phyloP scores from a whole-genome alignment of 2,329 filamentous ascomycete species.

The Ambrosiella xylebori region DNA sequence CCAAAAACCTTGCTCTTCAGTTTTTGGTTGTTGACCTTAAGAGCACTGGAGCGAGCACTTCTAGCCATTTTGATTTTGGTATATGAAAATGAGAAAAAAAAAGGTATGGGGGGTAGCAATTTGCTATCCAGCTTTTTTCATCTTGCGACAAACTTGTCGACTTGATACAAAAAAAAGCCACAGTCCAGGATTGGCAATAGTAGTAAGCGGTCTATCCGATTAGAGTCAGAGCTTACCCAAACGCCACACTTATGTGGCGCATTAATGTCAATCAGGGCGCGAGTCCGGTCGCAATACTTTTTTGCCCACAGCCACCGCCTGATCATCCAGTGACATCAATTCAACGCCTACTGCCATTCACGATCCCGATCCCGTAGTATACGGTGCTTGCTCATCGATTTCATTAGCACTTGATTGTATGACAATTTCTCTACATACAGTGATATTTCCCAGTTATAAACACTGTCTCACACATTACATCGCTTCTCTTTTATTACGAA shows the following conservation, averaged over 20 bases:
- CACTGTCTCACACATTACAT: too few relatives aligned
- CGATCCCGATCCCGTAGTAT: not conserved
- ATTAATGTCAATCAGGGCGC: not conserved
- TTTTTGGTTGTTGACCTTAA: slow-evolving; percentile 67
- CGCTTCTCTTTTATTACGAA: too few relatives aligned
- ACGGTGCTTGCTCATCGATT: too few relatives aligned
- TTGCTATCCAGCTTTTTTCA: not conserved
- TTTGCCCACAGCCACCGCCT: not conserved
- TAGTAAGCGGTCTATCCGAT: slow-evolving; percentile 9
- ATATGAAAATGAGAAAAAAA: not conserved
- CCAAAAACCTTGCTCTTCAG: slow-evolving; percentile 72
- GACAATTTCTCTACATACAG: too few relatives aligned
- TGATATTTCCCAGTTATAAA: too few relatives aligned
- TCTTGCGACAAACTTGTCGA: not conserved
- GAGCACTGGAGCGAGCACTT: slow-evolving; percentile 58
- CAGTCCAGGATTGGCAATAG: slow-evolving; percentile 10
- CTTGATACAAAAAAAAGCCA: slow-evolving; percentile 17
- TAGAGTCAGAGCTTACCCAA: not conserved
- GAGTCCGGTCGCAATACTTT: slow-evolving; percentile 4
- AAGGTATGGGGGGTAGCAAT: not conserved
- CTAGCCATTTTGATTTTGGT: slow-evolving; percentile 55
- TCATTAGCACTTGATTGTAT: too few relatives aligned
- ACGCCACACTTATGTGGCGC: not conserved
- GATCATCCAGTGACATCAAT: slow-evolving; percentile 4
- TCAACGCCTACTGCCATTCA: not conserved